Conservation (phyloP, 257 asterid species). For the Solanum tacnaense region DNA sequence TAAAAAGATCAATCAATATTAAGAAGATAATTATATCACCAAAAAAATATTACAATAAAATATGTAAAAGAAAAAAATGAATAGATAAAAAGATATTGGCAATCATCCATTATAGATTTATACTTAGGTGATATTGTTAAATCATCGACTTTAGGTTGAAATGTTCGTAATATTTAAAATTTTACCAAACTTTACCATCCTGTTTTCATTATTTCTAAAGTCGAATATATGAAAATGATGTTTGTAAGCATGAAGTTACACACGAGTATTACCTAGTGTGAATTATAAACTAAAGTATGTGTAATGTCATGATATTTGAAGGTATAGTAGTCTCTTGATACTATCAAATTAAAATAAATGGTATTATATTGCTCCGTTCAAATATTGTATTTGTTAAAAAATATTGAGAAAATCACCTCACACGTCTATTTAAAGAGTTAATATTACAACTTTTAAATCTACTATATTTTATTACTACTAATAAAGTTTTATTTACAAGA, state of each 20-base stretch:
- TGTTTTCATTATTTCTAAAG: too few species aligned
- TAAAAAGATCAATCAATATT: neutral
- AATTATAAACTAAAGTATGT: neutral
- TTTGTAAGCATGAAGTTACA: too few species aligned
- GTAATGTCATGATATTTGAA: neutral
- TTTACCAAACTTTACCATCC: too few species aligned
- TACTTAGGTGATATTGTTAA: neutral
- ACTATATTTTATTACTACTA: neutral
- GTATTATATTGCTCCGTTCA: neutral
- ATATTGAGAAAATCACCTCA: neutral
- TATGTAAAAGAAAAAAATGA: neutral
- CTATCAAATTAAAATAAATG: neutral
- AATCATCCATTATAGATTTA: neutral
- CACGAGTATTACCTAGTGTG: too few species aligned
- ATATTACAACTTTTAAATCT: neutral
- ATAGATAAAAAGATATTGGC: neutral
- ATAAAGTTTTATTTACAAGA: neutral
- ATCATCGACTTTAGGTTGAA: neutral
- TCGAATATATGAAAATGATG: too few species aligned
- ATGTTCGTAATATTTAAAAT: too few species aligned
- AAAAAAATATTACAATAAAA: neutral
- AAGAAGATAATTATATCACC: neutral
- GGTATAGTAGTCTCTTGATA: neutral
- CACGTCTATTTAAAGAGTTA: neutral
- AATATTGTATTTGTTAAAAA: too few species aligned